Base-by-base conservation (phyloP, 345 rosid genomes). In the Salix udensis region DNA sequence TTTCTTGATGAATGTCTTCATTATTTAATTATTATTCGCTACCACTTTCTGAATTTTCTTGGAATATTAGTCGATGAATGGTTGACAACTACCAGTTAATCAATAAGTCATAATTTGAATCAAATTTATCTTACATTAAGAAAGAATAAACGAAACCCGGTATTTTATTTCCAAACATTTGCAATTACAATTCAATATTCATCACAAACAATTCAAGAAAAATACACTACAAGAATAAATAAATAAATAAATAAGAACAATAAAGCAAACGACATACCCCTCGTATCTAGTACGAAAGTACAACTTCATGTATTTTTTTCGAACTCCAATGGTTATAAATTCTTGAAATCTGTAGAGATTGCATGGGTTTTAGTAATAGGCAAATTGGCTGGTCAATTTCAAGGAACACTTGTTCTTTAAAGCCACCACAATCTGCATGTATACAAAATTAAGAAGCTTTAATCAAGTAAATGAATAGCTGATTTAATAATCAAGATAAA, bases 321-420 rank as follows among this genome's bases (percentile, higher is more conserved):
- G 10, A n/a, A n/a, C 14, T 3, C 62, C 62, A 23, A n/a, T 8
- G 13, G 10, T 55, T 55, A 55, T n/a, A 8, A 40, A 40, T 40
- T 55, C 62, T n/a, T n/a, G 28, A 2, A 11, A 11, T 0, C 0
- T 13, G 50, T 1, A 13, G 50, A 44, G 50, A 44, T 3, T 9
- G 62, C 24, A 7, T 55, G 3, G 10, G 10, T 7, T 55, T 55
- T 55, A 21, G 23, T 55, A 0, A 52, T 4, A n/a, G 62, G 62
- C 26, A 1, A 55, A 2, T 39, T 39, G 24, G 26, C 62, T 55
- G 62, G 0, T 0, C 55, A 40, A 0, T 2, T 40, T 36, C 14
- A 76, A 24, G 83, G 83, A 28, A 14, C 83, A 80, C 77, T 26
- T 26, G 28, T 24, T 24, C 26, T 24, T 24, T 24, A 24, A 24